Evolutionary conservation across 345 rosid species (phyloP).

Genomic region (Nephelium lappaceum): DNA sequence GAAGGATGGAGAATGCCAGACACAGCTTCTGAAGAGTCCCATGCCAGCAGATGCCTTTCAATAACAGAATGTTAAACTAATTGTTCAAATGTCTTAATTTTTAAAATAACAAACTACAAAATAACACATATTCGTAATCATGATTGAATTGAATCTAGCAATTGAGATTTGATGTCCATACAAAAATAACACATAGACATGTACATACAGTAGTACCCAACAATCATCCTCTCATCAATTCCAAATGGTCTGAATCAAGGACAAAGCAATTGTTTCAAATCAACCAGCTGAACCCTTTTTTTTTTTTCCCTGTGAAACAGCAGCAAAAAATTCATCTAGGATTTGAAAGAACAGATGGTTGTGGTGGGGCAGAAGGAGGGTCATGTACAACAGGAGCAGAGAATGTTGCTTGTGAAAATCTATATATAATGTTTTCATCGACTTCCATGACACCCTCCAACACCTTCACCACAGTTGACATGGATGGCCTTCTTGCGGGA

Average conservation of each 20-base stretch:
- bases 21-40: no score
- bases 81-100: no score
- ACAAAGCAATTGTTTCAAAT: neutral
- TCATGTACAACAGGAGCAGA: neutral
- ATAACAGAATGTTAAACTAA: no score
- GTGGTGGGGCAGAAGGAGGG: neutral
- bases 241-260: neutral
- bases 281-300: neutral
- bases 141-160: no score
- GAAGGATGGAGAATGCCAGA: no score
- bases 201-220: neutral
- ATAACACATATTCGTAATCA: no score
- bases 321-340: constrained; percentile 18
- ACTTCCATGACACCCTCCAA: constrained; percentile 30
- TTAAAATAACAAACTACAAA: no score
- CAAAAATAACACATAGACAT: neutral
- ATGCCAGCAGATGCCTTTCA: no score
- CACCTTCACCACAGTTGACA: constrained; percentile 37
- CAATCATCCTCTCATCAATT: neutral
- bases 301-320: neutral
- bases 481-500: constrained; percentile 30
- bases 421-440: constrained; percentile 6
- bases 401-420: neutral
- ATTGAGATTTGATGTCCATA: no score
- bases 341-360: constrained; percentile 20